These are phyloP conservation scores for Yarrowia sp. DNA, from an alignment of 805 yeast species.

Conservation along the genomic window DNA sequence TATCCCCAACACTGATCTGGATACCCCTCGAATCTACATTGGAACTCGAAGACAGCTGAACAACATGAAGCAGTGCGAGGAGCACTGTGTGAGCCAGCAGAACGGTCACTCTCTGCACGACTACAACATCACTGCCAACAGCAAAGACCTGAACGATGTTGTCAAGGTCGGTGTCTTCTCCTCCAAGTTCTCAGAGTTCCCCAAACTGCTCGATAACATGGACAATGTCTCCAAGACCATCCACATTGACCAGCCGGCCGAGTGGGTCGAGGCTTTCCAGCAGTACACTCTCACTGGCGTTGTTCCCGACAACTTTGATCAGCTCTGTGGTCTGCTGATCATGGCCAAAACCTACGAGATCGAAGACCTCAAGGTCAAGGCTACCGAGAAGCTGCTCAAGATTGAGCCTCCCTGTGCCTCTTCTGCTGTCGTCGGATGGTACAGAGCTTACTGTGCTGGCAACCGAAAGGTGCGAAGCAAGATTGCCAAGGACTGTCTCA, in stretches of 20 bases:
- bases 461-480: constrained; percentile 19
- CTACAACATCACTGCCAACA: constrained; percentile 21
- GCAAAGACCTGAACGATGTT: constrained; percentile 8
- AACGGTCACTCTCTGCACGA: constrained; percentile 17
- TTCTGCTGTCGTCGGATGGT: constrained; percentile 30
- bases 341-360: constrained; percentile 35
- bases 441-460: constrained; percentile 33
- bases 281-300: constrained; percentile 13
- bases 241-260: constrained; percentile 36
- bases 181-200: constrained; percentile 25
- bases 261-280: constrained; percentile 33
- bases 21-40: constrained; percentile 38
- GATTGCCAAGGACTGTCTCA: constrained; percentile 31
- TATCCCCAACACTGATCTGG: constrained; percentile 21
- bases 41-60: constrained; percentile 35
- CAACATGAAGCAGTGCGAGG: constrained; percentile 30
- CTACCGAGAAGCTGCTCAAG: constrained; percentile 22
- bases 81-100: constrained; percentile 7
- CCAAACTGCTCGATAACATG: constrained; percentile 20
- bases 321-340: constrained; percentile 24
- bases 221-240: constrained; percentile 15
- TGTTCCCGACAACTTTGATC: constrained; percentile 9
- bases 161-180: constrained; percentile 26
- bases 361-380: constrained; percentile 27
- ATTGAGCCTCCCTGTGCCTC: constrained; percentile 17